phyloP scores from a whole-genome alignment of 2,329 filamentous ascomycete species.

The Didymella arachidicola region DNA sequence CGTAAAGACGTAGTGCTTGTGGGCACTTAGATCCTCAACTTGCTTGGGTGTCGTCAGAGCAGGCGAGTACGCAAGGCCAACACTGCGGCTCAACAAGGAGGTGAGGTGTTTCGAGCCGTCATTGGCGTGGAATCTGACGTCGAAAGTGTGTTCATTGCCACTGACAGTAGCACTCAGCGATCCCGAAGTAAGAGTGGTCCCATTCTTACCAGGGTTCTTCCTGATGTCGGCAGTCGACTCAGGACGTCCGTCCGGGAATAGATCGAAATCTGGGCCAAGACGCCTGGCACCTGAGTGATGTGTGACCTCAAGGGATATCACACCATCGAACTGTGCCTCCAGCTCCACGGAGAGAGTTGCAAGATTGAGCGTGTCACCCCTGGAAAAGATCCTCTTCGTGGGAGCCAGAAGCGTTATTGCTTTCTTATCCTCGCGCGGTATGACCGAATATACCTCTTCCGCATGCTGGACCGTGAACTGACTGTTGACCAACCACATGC shows the following conservation, averaged over 20 bases:
- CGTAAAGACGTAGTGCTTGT: constrained; percentile 56
- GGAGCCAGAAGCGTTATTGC: constrained; percentile 65
- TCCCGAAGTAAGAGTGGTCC: constrained; percentile 62
- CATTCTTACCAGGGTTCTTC: constrained; percentile 49
- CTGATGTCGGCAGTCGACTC: constrained; percentile 47
- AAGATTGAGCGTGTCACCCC: constrained; percentile 65
- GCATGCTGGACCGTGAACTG: constrained; percentile 70
- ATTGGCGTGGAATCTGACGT: constrained; percentile 63
- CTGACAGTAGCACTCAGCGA: constrained; percentile 62
- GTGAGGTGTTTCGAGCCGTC: constrained; percentile 62
- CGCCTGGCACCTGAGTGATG: constrained; percentile 64
- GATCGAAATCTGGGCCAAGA: constrained; percentile 64
- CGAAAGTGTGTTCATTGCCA: constrained; percentile 60
- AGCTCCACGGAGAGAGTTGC: constrained; percentile 65
- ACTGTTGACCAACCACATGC: constrained; percentile 71
- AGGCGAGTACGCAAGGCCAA: constrained; percentile 66
- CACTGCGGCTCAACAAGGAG: constrained; percentile 62
- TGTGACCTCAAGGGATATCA: constrained; percentile 66
- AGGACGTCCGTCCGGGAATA: constrained; percentile 63
- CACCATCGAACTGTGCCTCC: constrained; percentile 64
- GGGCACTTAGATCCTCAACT: constrained; percentile 59
- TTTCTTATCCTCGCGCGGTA: constrained; percentile 55
- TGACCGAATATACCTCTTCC: constrained; percentile 67
- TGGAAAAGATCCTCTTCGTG: constrained; percentile 61
- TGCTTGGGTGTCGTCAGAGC: constrained; percentile 62